Conservation (phyloP, 352 stramenopile genomes). For the Pythium rhizo-oryzae region DNA sequence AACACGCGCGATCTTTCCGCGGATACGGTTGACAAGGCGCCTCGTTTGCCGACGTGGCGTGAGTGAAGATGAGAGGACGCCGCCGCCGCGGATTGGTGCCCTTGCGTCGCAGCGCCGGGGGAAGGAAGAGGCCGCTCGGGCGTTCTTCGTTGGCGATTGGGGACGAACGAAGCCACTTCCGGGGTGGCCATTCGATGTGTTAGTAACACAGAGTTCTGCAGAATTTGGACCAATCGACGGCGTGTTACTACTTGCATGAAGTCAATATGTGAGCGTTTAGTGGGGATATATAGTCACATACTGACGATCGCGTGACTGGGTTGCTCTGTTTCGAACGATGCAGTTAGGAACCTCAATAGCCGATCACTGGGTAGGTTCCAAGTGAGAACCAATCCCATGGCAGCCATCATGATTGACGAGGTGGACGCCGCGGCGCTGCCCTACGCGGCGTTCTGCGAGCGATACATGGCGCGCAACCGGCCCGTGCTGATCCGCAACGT, state of each 20-base stretch:
- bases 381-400: not conserved
- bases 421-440: conserved; percentile 55
- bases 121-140: no score
- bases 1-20: not conserved
- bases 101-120: no score
- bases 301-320: no score
- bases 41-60: not conserved
- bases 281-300: not conserved
- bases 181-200: not conserved
- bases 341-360: conserved; percentile 15
- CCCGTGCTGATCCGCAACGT: conserved; percentile 76
- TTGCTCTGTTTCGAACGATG: conserved; percentile 3
- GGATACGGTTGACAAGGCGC: not conserved
- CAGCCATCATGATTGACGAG: conserved; percentile 42
- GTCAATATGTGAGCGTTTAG: no score
- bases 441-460: conserved; percentile 73
- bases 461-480: conserved; percentile 70
- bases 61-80: no score
- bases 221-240: not conserved
- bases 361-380: not conserved
- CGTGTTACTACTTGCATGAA: not conserved
- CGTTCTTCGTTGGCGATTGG: not conserved
- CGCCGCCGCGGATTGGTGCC: no score
- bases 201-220: not conserved
- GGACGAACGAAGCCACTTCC: not conserved